phyloP scores from a whole-genome alignment of 768 basidiomycete genomes.

The Russula emetica region DNA sequence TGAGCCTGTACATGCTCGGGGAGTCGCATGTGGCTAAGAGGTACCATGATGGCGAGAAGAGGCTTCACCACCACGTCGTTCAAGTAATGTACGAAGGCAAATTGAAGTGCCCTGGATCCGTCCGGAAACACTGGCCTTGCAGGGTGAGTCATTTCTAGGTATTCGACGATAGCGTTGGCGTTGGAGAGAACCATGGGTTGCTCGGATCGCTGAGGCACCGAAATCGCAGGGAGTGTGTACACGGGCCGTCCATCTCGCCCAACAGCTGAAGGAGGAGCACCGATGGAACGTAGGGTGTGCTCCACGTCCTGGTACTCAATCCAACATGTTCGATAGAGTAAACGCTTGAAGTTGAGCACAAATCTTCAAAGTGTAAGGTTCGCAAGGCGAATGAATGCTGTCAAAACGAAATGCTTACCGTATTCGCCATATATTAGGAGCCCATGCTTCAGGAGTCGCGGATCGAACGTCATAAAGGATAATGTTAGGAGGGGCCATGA shows the following conservation, averaged over 20 bases:
- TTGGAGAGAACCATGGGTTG: slow-evolving; percentile 55
- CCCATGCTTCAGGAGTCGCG: slow-evolving; percentile 62
- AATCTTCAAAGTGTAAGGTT: slow-evolving; percentile 40
- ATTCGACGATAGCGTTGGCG: slow-evolving; percentile 61
- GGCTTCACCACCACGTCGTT: slow-evolving; percentile 63
- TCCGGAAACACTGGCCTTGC: slow-evolving; percentile 68
- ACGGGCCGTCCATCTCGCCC: slow-evolving; percentile 56
- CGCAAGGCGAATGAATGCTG: not conserved
- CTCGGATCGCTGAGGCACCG: slow-evolving; percentile 48
- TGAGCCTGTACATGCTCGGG: slow-evolving; percentile 52
- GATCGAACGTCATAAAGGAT: slow-evolving; percentile 66
- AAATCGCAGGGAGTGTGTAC: slow-evolving; percentile 66
- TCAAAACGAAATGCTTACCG: slow-evolving; percentile 39
- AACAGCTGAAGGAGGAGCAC: slow-evolving; percentile 52
- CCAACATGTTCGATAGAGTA: slow-evolving; percentile 67
- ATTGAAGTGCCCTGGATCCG: slow-evolving; percentile 62
- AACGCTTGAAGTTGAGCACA: slow-evolving; percentile 71
- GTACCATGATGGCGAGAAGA: slow-evolving; percentile 65
- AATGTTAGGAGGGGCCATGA: slow-evolving; percentile 50
- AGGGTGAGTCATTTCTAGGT: slow-evolving; percentile 64
- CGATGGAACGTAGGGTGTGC: slow-evolving; percentile 50
- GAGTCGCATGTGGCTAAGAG: slow-evolving; percentile 58
- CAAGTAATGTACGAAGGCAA: slow-evolving; percentile 65
- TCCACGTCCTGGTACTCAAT: slow-evolving; percentile 70
- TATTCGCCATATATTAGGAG: slow-evolving; percentile 70